Conservation (phyloP, 495 filamentous ascomycete species). For the Elasticomyces elasticus region DNA sequence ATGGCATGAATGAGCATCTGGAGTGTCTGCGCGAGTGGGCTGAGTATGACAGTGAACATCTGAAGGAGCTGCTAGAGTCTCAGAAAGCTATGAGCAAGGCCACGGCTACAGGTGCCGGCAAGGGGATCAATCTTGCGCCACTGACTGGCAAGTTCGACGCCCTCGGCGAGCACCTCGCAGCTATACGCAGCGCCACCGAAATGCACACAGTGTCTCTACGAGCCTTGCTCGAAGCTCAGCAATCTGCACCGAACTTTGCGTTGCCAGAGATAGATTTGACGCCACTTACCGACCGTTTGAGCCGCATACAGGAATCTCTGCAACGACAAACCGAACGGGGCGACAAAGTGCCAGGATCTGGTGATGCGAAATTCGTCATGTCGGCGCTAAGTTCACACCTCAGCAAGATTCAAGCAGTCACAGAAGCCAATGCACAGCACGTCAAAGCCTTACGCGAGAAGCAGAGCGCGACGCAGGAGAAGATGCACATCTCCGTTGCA, state of each 20-base stretch:
- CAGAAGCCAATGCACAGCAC: slow-evolving; percentile 13
- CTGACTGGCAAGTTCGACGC: slow-evolving; percentile 7
- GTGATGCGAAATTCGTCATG: slow-evolving; percentile 18
- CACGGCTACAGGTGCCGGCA: not conserved
- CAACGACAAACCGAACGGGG: slow-evolving; percentile 24
- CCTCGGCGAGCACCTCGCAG: not conserved
- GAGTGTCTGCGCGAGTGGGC: not conserved
- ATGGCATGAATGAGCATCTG: slow-evolving; percentile 1
- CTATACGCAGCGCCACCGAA: slow-evolving; percentile 6
- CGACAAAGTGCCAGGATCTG: not conserved
- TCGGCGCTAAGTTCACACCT: slow-evolving; percentile 18
- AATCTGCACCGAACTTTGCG: not conserved
- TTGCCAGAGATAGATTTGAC: slow-evolving; percentile 13
- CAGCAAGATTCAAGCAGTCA: slow-evolving; percentile 18
- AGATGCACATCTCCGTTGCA: slow-evolving; percentile 13
- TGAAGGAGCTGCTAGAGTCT: not conserved
- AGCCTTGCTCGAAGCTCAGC: slow-evolving; percentile 2
- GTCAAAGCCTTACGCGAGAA: slow-evolving; percentile 11
- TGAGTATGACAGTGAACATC: not conserved
- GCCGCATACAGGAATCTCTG: slow-evolving; percentile 63
- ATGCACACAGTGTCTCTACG: not conserved
- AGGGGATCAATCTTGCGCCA: not conserved
- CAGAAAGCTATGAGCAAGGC: not conserved
- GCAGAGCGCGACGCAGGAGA: slow-evolving; percentile 8
- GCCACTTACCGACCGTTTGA: slow-evolving; percentile 51